Evolutionary conservation across 345 rosid genomes (phyloP), one percentile per base, ranked within the genome.

Genomic region (Durio zibethinus): DNA sequence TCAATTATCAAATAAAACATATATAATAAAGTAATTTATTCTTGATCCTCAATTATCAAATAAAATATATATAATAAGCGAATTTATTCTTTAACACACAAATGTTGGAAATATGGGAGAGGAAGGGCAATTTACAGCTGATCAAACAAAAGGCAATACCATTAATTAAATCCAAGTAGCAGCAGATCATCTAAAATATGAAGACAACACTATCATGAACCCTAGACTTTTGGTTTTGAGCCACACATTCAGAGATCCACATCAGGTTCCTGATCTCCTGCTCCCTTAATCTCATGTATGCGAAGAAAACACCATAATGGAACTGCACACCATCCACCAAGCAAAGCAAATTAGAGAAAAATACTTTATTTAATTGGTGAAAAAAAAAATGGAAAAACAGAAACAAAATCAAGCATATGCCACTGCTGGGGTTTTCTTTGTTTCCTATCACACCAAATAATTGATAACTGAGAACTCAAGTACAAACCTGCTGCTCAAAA

Each of bases 191-290:
- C 86, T 86, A 96, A 82, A 96, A 96, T 87, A 93, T 96, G 85
- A 89, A 93, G 80, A 93, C 97, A 1, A 93, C 99, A 52, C 97
- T 96, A 86, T 96, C 99, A 69, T 96, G 99, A 79, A 96, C 97
- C 83, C 99, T 91, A 0, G 99, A 91, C 80, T 96, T 96, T 84
- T 96, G 99, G 84, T 93, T 94, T 89, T 96, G 99, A 4, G 99
- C 99, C 75, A 96, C 99, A 74, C 99, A 96, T 77, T 96, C 98
- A 0, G 98, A 93, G 79, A 96, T 90, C 99, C 99, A 96, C 99
- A 92, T 96, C 82, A 96, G 82, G 77, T 96, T 96, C 87, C 99
- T 88, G 75, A 93, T 92, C 94, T 96, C 99, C 83, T 96, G 99
- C 92, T 96, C 98, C 71, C 97, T 90, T 89, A 96, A 83, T 84